Evolutionary conservation across 2,329 filamentous ascomycete genomes (phyloP).

Genomic region (Penicillium brasilianum): DNA sequence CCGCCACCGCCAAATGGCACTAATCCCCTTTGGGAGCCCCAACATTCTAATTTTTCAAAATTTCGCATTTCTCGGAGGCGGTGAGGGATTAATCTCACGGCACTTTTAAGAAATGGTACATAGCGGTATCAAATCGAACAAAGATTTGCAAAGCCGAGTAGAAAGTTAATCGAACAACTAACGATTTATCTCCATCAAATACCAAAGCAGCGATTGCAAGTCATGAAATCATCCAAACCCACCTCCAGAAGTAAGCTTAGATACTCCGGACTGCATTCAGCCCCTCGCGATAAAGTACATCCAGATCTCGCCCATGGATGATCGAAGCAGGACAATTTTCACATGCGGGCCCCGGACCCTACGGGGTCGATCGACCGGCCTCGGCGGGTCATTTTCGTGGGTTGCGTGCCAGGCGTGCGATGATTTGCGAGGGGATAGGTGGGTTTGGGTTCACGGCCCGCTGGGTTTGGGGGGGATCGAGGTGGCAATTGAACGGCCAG

Average conservation of each 20-base stretch:
- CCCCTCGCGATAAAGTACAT: too few relatives aligned
- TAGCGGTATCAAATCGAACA: too few relatives aligned
- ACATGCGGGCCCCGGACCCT: slow-evolving; percentile 22
- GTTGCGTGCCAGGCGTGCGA: slow-evolving; percentile 6
- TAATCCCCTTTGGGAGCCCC: slow-evolving; percentile 23
- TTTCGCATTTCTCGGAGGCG: slow-evolving; percentile 9
- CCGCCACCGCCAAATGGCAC: slow-evolving; percentile 4
- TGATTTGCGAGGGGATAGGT: slow-evolving; percentile 12
- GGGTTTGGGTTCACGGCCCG: background rate
- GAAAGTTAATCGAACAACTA: too few relatives aligned
- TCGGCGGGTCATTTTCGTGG: slow-evolving; percentile 32
- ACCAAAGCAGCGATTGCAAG: background rate
- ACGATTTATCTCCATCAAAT: background rate
- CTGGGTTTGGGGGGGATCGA: slow-evolving; percentile 3
- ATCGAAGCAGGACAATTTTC: slow-evolving; percentile 7
- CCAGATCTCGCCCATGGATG: background rate
- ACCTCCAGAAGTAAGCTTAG: background rate
- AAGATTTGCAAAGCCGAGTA: too few relatives aligned
- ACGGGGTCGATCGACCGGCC: slow-evolving; percentile 21
- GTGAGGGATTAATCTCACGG: background rate
- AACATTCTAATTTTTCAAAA: slow-evolving; percentile 18
- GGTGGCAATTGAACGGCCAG: background rate
- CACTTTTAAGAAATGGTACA: background rate
- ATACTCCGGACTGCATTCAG: background rate
- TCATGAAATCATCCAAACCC: background rate